Base-by-base conservation (phyloP, 1,139 yeast genomes). In the Maudiozyma humilis region DNA sequence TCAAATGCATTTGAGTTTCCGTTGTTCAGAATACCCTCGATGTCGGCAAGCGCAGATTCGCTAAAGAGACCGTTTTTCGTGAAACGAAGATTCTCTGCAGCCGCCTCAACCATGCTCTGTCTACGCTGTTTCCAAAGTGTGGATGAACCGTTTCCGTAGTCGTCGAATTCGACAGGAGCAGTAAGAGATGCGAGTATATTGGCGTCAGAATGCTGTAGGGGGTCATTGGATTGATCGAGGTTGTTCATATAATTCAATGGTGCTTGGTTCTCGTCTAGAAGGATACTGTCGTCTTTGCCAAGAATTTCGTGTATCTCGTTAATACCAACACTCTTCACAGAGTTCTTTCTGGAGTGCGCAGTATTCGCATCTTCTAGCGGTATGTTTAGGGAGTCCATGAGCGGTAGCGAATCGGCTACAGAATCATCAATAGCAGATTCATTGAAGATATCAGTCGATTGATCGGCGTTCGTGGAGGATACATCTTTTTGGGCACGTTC, bases 11-110 rank as follows among this genome's bases (percentile, higher is more conserved):
- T 48, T 2, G 56, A 44, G 10, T 40, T 44, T 6, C 52, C 53
- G 23, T 46, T 54, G 25, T 38, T 57, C 15, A 61, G 52, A 14
- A 62, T 60, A 53, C 78, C 85, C 55, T 82, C 91, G 33, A 82
- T 84, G 54, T 80, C 83, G 8, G 79, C 77, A 54, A 83, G 64
- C 1, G 86, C 80, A 49, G 76, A 76, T 58, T 82, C 89, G 58
- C 82, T 79, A 60, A 82, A 82, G 47, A 83, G 66, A 4, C 93
- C 93, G 51, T 78, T 76, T 53, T 77, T 82, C 1, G 93, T 83
- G 13, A 82, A 77, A 49, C 89, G 68, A 53, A 78, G 68, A 4
- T 88, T 88, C 56, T 81, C 89, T 6, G 78, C 74, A n/a, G 79
- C 81, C 2, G 89, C 88, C 53, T 82, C 89, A 2, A 71, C 82